Evolutionary conservation across 306 rosid species (phyloP).

Genomic region (cucumber (Cucumis sativus)): DNA sequence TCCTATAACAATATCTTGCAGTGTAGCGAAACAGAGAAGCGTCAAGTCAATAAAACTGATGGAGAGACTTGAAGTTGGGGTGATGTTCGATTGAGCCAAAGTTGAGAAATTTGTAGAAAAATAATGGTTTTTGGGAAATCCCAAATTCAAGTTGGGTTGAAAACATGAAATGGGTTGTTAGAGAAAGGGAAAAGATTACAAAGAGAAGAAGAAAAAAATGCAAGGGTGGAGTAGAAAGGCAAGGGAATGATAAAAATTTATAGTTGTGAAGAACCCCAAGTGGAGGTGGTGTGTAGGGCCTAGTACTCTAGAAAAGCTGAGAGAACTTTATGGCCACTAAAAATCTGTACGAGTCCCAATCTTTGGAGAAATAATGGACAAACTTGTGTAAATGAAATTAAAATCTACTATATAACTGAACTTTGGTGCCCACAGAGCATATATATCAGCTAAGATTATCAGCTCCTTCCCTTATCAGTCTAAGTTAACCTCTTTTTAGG

Average conservation of each 20-base stretch:
- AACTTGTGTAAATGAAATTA: not conserved
- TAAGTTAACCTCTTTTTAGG: not conserved
- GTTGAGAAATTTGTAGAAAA: conserved; percentile 7
- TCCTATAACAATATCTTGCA: conserved; percentile 1
- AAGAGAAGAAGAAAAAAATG: not conserved
- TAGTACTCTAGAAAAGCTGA: not conserved
- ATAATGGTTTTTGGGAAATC: not conserved
- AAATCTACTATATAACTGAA: not conserved
- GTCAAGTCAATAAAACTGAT: conserved; percentile 7
- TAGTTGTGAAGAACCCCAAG: conserved; percentile 25
- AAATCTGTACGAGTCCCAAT: conserved; percentile 1
- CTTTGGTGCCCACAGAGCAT: not conserved
- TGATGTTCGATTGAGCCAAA: not conserved
- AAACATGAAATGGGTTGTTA: conserved; percentile 7
- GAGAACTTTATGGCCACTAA: conserved; percentile 8
- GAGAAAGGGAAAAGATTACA: not conserved
- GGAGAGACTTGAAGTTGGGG: not conserved
- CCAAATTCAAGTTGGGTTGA: not conserved
- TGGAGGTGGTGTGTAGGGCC: not conserved
- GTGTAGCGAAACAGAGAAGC: conserved; percentile 14
- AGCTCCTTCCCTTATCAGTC: not conserved
- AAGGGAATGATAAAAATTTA: conserved; percentile 33
- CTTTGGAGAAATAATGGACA: not conserved
- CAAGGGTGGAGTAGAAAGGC: conserved; percentile 21
- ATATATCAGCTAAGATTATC: not conserved